Evolutionary conservation across 179 eudicot species (phyloP).

Genomic region (Amaranthus tricolor): DNA sequence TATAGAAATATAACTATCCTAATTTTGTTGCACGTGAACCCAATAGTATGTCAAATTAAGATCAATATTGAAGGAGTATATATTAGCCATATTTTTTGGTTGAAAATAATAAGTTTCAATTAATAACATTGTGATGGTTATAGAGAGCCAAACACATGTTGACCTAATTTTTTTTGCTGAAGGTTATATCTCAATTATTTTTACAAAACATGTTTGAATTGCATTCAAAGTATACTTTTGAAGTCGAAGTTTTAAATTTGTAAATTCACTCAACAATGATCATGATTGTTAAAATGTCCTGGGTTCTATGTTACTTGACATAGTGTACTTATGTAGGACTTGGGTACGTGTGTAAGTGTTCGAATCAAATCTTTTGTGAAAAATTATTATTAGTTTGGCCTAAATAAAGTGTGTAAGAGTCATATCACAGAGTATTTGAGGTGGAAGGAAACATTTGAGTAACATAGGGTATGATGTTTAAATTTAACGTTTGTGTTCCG

Average conservation of each 20-base stretch:
- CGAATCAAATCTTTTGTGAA: too few relatives aligned
- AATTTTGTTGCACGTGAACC: background rate
- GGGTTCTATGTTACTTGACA: background rate
- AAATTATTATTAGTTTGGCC: too few relatives aligned
- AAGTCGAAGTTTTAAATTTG: background rate
- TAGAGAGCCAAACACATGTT: background rate
- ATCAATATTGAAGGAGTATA: background rate
- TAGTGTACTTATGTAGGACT: too few relatives aligned
- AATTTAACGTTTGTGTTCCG: too few relatives aligned
- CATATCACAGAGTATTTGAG: too few relatives aligned
- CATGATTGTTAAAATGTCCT: slow-evolving; percentile 2
- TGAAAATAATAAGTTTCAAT: too few relatives aligned
- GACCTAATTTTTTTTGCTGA: background rate
- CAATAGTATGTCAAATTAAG: background rate
- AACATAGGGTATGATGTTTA: too few relatives aligned
- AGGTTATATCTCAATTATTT: background rate
- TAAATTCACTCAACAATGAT: background rate
- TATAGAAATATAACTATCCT: background rate
- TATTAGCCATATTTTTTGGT: background rate
- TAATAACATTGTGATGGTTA: too few relatives aligned
- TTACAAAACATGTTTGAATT: background rate
- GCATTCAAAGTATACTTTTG: background rate
- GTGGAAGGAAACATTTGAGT: too few relatives aligned
- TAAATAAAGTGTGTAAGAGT: too few relatives aligned
- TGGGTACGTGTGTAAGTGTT: too few relatives aligned